Conservation (phyloP, 2,329 filamentous ascomycete genomes). For the Cylindrodendrum hubeiense region DNA sequence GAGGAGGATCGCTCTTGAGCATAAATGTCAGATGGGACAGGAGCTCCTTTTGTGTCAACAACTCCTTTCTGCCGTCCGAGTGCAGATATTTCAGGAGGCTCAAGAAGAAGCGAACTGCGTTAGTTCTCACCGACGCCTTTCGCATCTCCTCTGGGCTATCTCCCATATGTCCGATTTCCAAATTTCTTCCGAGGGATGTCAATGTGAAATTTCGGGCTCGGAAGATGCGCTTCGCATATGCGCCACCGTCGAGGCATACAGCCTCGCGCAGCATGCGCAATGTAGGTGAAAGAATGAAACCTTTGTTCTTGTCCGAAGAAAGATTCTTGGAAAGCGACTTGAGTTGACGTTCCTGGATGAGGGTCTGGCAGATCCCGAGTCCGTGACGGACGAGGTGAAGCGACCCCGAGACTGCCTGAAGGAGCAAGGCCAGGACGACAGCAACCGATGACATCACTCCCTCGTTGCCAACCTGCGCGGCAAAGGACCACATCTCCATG, state of each 20-base stretch:
- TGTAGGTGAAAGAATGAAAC: slow-evolving; percentile 89
- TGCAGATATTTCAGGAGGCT: slow-evolving; percentile 84
- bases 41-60: slow-evolving; percentile 84
- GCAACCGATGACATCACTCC: slow-evolving; percentile 83
- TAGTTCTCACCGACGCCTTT: slow-evolving; percentile 84
- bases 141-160: slow-evolving; percentile 71
- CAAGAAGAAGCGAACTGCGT: slow-evolving; percentile 85
- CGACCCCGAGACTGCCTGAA: slow-evolving; percentile 81
- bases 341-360: slow-evolving; percentile 84
- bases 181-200: slow-evolving; percentile 82
- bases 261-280: slow-evolving; percentile 88
- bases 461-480: slow-evolving; percentile 83
- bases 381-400: slow-evolving; percentile 83
- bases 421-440: slow-evolving; percentile 83
- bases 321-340: slow-evolving; percentile 85
- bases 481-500: slow-evolving; percentile 90
- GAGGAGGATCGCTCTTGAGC: slow-evolving; percentile 81
- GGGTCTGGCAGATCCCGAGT: slow-evolving; percentile 81
- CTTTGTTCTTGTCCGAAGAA: slow-evolving; percentile 84
- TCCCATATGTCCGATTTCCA: slow-evolving; percentile 75
- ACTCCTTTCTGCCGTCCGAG: slow-evolving; percentile 81
- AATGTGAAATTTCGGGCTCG: slow-evolving; percentile 83
- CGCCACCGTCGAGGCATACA: slow-evolving; percentile 87
- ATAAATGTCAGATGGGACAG: slow-evolving; percentile 85
- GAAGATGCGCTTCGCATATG: slow-evolving; percentile 82